Evolutionary conservation across 1,284 basidiomycete species (phyloP), one percentile per base, ranked within the genome.

Genomic region (Apiotrichum laibachii): DNA sequence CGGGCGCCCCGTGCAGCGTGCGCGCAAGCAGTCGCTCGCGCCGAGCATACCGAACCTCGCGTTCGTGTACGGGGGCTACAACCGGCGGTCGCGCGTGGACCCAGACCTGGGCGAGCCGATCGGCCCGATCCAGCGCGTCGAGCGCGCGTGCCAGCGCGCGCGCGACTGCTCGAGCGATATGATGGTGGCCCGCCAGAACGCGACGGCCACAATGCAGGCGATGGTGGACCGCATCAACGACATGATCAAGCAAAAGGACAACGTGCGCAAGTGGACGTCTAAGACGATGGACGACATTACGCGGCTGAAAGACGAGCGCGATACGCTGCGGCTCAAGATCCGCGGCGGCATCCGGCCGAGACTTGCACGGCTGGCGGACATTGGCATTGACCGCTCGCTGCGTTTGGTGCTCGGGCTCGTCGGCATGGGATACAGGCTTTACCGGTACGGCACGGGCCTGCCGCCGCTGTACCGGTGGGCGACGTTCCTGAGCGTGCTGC

Each of bases 11-110:
- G 44, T 52, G 19, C 7, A 5, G 16, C 40, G 40, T 5, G 42
- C 9, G 39, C 40, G 51, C 42, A 53, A 53, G 42, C 51, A 42
- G n/a, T 26, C 48, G 10, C 50, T 60, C 26, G 33, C 63, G 33
- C 55, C 37, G 7, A 43, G 33, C 34, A 61, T 59, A 1, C 62
- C 59, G 3, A 50, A 65, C 13, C 61, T 62, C 35, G 42, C 60
- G 0, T 52, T 56, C 5, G 57, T 61, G 5, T 43, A 68, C 19
- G 62, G 64, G 10, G 67, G 67, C 12, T 69, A 66, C 57, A 67
- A 69, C 6, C 51, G 66, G 18, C 59, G 72, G 12, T 69, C 65
- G 0, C 66, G 64, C 7, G 55, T 75, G 19, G 69, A 68, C 56
- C 68, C 70, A 0, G 61, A 46, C 9, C 64, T 68, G 10, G 64